These are phyloP conservation scores for Yarrowia sp. DNA, from an alignment of 805 yeast genomes.

Conservation along the genomic window DNA sequence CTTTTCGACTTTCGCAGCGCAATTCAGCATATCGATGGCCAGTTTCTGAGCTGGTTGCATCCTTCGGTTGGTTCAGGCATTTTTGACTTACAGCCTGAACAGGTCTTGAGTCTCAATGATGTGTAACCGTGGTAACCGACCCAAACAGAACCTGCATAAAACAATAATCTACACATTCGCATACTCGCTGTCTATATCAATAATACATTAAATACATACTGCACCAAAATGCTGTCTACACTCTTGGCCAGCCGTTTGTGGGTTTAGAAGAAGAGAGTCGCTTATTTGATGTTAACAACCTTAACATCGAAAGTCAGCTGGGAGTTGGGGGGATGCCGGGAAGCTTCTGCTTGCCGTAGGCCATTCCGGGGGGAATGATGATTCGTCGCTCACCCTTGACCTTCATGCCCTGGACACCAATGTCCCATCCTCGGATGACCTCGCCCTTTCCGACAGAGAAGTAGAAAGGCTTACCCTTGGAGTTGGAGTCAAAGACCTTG, in stretches of 20 bases:
- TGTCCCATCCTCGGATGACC: conserved; percentile 97
- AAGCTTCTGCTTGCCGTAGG: conserved; percentile 88
- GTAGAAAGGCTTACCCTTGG: conserved; percentile 91
- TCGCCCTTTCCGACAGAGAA: conserved; percentile 95
- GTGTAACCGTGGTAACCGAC: neutral
- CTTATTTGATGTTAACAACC: conserved; percentile 80
- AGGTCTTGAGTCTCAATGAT: neutral
- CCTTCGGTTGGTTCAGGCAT: neutral
- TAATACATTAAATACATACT: conserved; percentile 22
- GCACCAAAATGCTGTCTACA: neutral
- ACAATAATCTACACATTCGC: no score
- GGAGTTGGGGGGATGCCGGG: conserved; percentile 99
- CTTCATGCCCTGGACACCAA: conserved; percentile 98
- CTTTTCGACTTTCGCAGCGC: neutral
- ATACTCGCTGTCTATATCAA: conserved; percentile 3
- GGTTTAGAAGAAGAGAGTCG: neutral
- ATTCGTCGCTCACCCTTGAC: conserved; percentile 99
- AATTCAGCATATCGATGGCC: neutral
- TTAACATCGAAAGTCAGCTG: conserved; percentile 95
- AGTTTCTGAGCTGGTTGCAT: conserved; percentile 1
- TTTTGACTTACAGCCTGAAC: neutral
- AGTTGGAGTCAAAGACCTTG: conserved; percentile 94
- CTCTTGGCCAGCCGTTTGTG: conserved; percentile 1
- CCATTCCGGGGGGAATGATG: conserved; percentile 91
- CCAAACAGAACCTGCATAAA: no score